These are phyloP conservation scores for Croton setiger DNA, from an alignment of 441 rosid genomes.

Conservation along the genomic window DNA sequence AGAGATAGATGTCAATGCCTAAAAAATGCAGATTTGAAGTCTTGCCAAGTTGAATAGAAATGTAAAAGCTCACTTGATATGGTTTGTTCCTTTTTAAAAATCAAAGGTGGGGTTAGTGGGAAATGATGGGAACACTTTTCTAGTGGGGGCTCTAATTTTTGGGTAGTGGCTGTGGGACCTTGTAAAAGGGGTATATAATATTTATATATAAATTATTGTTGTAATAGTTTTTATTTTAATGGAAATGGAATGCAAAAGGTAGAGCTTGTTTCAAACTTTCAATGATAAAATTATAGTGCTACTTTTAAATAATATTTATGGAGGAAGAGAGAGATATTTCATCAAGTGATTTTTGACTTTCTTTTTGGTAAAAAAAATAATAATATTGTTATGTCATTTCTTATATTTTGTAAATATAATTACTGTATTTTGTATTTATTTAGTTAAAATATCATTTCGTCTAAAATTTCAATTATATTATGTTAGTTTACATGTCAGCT, in stretches of 20 bases:
- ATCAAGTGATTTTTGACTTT: slow-evolving; percentile 31
- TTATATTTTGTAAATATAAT: no score
- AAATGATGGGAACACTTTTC: slow-evolving; percentile 53
- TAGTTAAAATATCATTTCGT: no score
- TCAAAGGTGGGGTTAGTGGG: slow-evolving; percentile 48
- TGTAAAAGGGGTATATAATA: slow-evolving; percentile 32
- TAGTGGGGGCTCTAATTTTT: slow-evolving; percentile 47
- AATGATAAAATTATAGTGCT: slow-evolving; percentile 22
- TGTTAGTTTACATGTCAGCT: no score
- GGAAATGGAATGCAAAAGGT: slow-evolving; percentile 29
- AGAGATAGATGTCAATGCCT: slow-evolving; percentile 49
- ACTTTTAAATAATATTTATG: slow-evolving; percentile 13
- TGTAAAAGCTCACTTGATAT: slow-evolving; percentile 63
- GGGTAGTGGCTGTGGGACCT: slow-evolving; percentile 76
- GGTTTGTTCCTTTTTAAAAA: slow-evolving; percentile 26
- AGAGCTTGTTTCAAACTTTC: slow-evolving; percentile 25
- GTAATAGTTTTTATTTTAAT: slow-evolving; percentile 22
- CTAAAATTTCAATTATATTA: no score
- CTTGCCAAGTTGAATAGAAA: slow-evolving; percentile 34
- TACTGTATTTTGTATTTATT: no score
- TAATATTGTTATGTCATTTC: no score
- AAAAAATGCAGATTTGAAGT: slow-evolving; percentile 33
- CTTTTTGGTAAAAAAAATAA: slow-evolving; percentile 1
- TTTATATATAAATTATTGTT: slow-evolving; percentile 13
- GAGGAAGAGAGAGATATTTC: slow-evolving; percentile 20